phyloP scores from a whole-genome alignment of 2,329 filamentous ascomycete genomes.

The Periconia sp. region DNA sequence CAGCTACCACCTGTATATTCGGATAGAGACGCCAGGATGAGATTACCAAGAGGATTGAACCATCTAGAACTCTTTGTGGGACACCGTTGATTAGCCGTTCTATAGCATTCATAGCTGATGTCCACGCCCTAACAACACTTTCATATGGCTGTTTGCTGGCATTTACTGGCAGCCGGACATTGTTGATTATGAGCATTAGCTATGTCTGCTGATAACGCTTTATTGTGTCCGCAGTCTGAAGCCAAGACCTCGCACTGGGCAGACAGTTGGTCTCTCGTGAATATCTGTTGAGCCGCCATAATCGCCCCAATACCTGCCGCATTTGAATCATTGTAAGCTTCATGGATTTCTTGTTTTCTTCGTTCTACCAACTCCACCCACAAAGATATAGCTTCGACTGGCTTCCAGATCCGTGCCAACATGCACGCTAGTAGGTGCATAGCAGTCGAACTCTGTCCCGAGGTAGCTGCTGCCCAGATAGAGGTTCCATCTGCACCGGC shows the following conservation, averaged over 20 bases:
- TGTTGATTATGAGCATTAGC: constrained; percentile 13
- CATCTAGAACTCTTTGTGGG: constrained; percentile 8
- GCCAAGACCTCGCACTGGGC: constrained; percentile 16
- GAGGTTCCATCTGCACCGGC: constrained; percentile 15
- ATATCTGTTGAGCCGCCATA: constrained; percentile 1
- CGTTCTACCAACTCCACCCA: constrained; percentile 38
- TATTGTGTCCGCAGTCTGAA: constrained; percentile 10
- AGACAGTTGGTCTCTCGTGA: constrained; percentile 4
- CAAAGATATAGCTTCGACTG: constrained; percentile 31
- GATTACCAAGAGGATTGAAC: constrained; percentile 11
- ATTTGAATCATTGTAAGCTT: no score
- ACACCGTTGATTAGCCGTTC: constrained; percentile 14
- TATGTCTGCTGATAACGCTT: constrained; percentile 10
- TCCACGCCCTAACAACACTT: constrained; percentile 16
- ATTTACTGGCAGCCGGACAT: constrained; percentile 9
- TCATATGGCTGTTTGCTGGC: neutral
- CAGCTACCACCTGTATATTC: constrained; percentile 5
- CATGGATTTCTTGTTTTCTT: constrained; percentile 8
- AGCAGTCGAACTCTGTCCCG: constrained; percentile 26
- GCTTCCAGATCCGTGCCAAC: constrained; percentile 35
- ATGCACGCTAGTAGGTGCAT: constrained; percentile 44
- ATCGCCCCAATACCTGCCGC: neutral
- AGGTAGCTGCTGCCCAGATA: constrained; percentile 28
- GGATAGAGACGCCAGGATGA: constrained; percentile 18
- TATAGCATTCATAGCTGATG: constrained; percentile 8